Evolutionary conservation across 352 stramenopile species (phyloP).

Genomic region (Phytophthora pini): DNA sequence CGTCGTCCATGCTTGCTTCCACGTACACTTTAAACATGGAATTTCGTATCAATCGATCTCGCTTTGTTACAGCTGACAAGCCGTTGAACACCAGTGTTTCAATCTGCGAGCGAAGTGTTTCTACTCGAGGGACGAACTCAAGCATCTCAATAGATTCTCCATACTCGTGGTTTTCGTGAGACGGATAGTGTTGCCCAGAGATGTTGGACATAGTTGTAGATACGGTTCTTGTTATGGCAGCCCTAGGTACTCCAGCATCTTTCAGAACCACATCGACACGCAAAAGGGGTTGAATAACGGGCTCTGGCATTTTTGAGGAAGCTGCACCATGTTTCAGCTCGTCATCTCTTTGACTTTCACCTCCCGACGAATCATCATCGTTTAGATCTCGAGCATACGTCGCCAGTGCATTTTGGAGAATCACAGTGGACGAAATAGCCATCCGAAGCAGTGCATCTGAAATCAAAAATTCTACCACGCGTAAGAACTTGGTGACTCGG

Average conservation of each 20-base stretch:
- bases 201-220: no score
- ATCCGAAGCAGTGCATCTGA: constrained; percentile 79
- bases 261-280: constrained; percentile 71
- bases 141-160: constrained; percentile 41
- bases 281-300: constrained; percentile 53
- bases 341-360: constrained; percentile 2
- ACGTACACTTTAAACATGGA: constrained; percentile 75
- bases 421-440: constrained; percentile 64
- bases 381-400: constrained; percentile 38
- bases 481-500: constrained; percentile 92
- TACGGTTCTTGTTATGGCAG: no score
- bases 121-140: constrained; percentile 55
- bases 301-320: neutral
- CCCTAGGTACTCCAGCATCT: neutral
- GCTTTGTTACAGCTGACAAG: constrained; percentile 68
- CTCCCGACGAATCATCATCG: constrained; percentile 2
- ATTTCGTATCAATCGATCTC: constrained; percentile 66
- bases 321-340: constrained; percentile 1
- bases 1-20: constrained; percentile 58
- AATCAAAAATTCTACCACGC: constrained; percentile 92
- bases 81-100: constrained; percentile 77
- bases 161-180: neutral
- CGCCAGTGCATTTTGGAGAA: constrained; percentile 48
- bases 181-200: neutral
- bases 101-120: constrained; percentile 67